Conservation (phyloP, 2,329 filamentous ascomycete species). For the Colletotrichum orchidophilum region DNA sequence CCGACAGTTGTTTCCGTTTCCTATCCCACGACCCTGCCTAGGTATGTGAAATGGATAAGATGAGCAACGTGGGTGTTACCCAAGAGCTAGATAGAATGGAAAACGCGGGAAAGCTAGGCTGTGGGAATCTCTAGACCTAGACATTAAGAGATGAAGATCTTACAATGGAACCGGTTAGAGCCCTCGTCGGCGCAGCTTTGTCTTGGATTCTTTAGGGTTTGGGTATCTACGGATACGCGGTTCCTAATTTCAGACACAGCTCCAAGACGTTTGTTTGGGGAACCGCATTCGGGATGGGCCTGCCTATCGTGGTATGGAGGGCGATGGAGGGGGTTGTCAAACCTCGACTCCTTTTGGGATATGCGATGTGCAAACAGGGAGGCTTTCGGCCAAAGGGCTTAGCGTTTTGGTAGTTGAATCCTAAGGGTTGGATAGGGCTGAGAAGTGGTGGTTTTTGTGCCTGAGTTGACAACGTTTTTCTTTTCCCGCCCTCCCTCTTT, state of each 20-base stretch:
- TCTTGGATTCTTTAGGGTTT: background rate
- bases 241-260: background rate
- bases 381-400: background rate
- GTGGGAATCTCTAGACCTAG: background rate
- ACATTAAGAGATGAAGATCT: background rate
- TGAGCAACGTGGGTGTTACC: background rate
- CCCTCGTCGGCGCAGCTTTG: background rate
- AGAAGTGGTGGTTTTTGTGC: background rate
- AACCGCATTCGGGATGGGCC: background rate
- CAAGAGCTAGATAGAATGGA: background rate
- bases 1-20: background rate
- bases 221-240: background rate
- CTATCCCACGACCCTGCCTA: too few relatives aligned
- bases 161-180: background rate
- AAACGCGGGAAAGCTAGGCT: background rate
- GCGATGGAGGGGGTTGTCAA: background rate
- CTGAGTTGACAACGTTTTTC: background rate
- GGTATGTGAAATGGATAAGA: background rate
- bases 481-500: background rate
- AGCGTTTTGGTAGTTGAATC: background rate
- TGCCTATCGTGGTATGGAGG: background rate
- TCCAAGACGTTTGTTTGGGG: background rate
- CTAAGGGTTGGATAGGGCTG: background rate
- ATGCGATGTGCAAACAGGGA: background rate
- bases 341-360: background rate